Evolutionary conservation across 768 basidiomycete genomes (phyloP).

Genomic region (Calocybe gangraenosa): DNA sequence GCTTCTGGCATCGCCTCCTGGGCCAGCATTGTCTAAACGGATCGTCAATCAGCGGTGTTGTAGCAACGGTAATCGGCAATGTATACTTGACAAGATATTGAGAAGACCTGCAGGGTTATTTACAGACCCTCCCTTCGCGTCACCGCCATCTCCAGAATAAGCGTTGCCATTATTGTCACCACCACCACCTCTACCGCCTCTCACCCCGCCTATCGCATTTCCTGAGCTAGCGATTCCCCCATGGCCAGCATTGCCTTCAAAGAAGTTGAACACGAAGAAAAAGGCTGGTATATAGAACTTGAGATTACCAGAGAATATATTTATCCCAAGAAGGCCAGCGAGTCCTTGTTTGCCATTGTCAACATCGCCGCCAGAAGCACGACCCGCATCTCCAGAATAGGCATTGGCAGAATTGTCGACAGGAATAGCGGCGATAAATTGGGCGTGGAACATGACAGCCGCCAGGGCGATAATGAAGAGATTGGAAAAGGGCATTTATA

Average conservation of each 20-base stretch:
- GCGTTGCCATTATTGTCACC: constrained; percentile 20
- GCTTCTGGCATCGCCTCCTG: constrained; percentile 29
- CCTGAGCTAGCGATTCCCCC: constrained; percentile 32
- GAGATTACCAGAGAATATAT: constrained; percentile 25
- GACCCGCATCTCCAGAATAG: constrained; percentile 30
- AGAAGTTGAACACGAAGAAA: background rate
- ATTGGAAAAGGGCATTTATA: constrained; percentile 21
- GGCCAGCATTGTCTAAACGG: constrained; percentile 34
- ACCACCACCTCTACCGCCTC: constrained; percentile 5
- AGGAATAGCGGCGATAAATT: constrained; percentile 23
- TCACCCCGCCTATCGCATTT: constrained; percentile 12
- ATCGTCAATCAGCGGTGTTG: constrained; percentile 4
- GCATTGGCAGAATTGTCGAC: constrained; percentile 26
- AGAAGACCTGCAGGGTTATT: constrained; percentile 21
- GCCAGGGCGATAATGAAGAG: constrained; percentile 21
- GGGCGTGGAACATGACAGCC: constrained; percentile 18
- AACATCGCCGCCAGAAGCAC: constrained; percentile 29
- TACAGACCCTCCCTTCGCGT: constrained; percentile 31
- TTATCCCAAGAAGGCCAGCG: constrained; percentile 7
- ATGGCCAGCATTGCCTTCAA: constrained; percentile 24
- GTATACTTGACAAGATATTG: constrained; percentile 29
- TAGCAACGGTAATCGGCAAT: background rate
- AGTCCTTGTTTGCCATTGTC: background rate
- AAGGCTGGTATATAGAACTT: background rate
- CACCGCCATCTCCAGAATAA: constrained; percentile 26